Evolutionary conservation across 1,284 basidiomycete species (phyloP).

Genomic region (Puccinia polysora): DNA sequence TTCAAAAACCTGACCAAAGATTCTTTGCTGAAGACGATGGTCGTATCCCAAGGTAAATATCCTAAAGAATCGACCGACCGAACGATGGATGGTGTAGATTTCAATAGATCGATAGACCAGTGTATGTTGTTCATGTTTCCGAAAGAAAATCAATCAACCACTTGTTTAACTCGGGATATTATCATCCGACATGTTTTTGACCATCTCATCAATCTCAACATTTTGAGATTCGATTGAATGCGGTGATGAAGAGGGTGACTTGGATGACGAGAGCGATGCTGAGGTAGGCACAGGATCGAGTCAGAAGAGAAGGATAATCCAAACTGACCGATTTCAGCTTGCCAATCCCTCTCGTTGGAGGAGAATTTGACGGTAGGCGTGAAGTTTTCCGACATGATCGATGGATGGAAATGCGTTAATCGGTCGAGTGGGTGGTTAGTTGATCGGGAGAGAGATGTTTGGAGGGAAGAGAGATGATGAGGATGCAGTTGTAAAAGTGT

Average conservation of each 20-base stretch:
- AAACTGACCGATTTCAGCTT: slow-evolving; percentile 32
- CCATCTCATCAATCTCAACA: too few relatives aligned
- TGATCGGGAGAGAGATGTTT: too few relatives aligned
- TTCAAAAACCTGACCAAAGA: slow-evolving; percentile 36
- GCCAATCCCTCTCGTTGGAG: slow-evolving; percentile 29
- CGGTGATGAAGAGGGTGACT: not conserved
- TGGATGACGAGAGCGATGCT: not conserved
- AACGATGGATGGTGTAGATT: not conserved
- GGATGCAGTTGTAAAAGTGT: too few relatives aligned
- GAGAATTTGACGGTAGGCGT: slow-evolving; percentile 14
- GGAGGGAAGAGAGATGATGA: too few relatives aligned
- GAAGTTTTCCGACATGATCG: slow-evolving; percentile 35
- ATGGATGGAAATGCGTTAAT: too few relatives aligned
- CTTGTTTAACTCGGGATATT: too few relatives aligned
- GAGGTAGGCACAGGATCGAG: not conserved
- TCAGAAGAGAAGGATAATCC: not conserved
- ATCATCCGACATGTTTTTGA: too few relatives aligned
- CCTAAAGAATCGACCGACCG: not conserved
- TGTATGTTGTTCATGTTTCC: not conserved
- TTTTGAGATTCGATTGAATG: too few relatives aligned
- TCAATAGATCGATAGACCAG: not conserved
- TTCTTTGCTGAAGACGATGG: slow-evolving; percentile 38
- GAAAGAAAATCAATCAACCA: too few relatives aligned
- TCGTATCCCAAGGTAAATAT: slow-evolving; percentile 28
- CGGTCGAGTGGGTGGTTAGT: too few relatives aligned